A percentile compares a stretch with the other conserved stretches of the same genome.
Evolutionary conservation across 1,139 yeast species (phyloP).

Genomic region (Arxiozyma telluris): DNA sequence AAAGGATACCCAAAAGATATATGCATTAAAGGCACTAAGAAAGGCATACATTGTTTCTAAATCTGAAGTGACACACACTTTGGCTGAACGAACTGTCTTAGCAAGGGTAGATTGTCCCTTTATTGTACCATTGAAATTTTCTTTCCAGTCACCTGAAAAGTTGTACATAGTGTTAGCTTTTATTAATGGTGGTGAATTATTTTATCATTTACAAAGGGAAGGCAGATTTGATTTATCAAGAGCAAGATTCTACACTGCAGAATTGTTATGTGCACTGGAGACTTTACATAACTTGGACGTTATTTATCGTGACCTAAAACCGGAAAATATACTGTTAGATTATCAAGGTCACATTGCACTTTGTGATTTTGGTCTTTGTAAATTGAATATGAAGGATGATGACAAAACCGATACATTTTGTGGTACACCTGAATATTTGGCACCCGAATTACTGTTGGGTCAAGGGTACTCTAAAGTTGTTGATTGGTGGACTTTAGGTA

Average conservation of each 20-base stretch:
- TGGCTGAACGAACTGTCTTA: conserved; percentile 90
- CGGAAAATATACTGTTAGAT: conserved; percentile 87
- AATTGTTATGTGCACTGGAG: conserved; percentile 83
- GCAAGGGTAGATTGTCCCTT: conserved; percentile 95
- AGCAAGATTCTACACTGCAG: conserved; percentile 89
- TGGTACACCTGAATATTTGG: conserved; percentile 94
- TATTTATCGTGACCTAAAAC: conserved; percentile 89
- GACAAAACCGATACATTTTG: conserved; percentile 92
- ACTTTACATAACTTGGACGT: conserved; percentile 84
- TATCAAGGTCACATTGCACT: conserved; percentile 96
- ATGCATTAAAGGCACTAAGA: conserved; percentile 87
- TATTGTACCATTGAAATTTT: conserved; percentile 92
- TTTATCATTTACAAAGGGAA: conserved; percentile 86
- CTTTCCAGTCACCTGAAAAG: conserved; percentile 94
- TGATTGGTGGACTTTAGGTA: conserved; percentile 98
- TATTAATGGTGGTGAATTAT: conserved; percentile 94
- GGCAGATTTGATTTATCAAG: conserved; percentile 85
- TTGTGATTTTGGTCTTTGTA: conserved; percentile 95
- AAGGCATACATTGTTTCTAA: conserved; percentile 90
- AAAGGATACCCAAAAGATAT: conserved; percentile 86
- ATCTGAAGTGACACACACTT: conserved; percentile 90
- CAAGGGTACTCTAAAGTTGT: conserved; percentile 93
- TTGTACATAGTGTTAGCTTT: conserved; percentile 82
- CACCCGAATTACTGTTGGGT: conserved; percentile 85
- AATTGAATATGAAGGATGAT: conserved; percentile 80